These are phyloP conservation scores for Calocera cornea DNA, from an alignment of 768 basidiomycete species.

Conservation along the genomic window DNA sequence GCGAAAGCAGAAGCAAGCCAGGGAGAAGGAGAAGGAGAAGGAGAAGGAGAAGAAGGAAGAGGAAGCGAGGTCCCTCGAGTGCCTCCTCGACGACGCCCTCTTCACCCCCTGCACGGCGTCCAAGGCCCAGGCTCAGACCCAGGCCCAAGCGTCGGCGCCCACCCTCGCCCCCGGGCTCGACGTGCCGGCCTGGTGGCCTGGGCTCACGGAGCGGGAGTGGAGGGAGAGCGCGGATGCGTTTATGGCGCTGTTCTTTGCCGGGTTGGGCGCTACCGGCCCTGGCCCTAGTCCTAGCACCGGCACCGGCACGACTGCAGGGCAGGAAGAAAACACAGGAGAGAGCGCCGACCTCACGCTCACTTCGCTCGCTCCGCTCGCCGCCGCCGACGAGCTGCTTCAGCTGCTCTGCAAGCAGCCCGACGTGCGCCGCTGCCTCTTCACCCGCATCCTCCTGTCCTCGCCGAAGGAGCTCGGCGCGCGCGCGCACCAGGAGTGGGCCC, in stretches of 20 bases:
- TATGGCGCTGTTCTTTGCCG: neutral
- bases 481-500: neutral
- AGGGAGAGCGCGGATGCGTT: neutral
- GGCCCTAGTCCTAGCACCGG: too few species aligned
- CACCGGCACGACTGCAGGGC: too few species aligned
- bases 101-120: neutral
- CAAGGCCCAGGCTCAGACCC: neutral
- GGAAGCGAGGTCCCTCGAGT: neutral
- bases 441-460: neutral
- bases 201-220: neutral
- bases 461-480: neutral
- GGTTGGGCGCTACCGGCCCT: neutral
- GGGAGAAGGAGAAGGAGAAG: neutral
- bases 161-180: neutral
- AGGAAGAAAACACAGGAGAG: too few species aligned
- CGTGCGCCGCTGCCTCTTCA: neutral
- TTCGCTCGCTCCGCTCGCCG: too few species aligned
- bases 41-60: neutral
- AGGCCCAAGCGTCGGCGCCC: neutral
- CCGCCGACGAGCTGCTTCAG: neutral
- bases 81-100: neutral
- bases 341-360: neutral
- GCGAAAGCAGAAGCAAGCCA: too few species aligned
- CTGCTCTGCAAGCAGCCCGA: neutral
- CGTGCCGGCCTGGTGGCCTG: neutral